These are phyloP conservation scores for Aspergillus nanangensis DNA, from an alignment of 495 filamentous ascomycete genomes.

Conservation along the genomic window DNA sequence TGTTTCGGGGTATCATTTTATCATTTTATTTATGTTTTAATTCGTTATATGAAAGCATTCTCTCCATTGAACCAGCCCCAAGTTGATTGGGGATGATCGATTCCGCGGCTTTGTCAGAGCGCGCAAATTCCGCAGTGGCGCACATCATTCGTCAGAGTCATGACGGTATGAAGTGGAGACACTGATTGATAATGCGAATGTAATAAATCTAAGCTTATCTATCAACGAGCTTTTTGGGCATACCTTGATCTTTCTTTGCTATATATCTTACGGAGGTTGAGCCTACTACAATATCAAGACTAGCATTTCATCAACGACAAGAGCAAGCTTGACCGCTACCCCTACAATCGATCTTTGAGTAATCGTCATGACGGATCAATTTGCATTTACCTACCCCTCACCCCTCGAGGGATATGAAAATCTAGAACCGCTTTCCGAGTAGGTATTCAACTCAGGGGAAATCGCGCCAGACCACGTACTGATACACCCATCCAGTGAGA, in stretches of 20 bases:
- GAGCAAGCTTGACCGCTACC: no score
- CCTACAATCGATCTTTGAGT: background rate
- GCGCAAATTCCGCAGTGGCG: slow-evolving; percentile 23
- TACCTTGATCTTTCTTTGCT: background rate
- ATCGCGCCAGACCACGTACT: background rate
- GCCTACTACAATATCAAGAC: background rate
- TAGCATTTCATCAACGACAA: background rate
- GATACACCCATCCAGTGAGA: slow-evolving; percentile 24
- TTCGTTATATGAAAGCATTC: background rate
- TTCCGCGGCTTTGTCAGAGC: slow-evolving; percentile 34
- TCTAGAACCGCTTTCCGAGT: slow-evolving; percentile 58
- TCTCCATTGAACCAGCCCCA: background rate
- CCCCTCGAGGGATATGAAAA: slow-evolving; percentile 65
- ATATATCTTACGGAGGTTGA: background rate
- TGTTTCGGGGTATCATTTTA: no score
- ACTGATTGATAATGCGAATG: slow-evolving; percentile 1
- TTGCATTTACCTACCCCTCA: slow-evolving; percentile 51
- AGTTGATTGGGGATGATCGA: no score
- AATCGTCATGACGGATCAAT: slow-evolving; percentile 31
- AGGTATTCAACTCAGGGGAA: slow-evolving; percentile 19
- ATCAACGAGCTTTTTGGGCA: no score
- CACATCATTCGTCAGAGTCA: background rate
- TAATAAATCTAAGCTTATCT: no score
- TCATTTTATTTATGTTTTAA: background rate
- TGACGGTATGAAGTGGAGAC: background rate